Percentiles rank a stretch among this genome's conserved stretches.
Conservation (phyloP, 2,329 filamentous ascomycete genomes). For the Botrytis sinoallii region DNA sequence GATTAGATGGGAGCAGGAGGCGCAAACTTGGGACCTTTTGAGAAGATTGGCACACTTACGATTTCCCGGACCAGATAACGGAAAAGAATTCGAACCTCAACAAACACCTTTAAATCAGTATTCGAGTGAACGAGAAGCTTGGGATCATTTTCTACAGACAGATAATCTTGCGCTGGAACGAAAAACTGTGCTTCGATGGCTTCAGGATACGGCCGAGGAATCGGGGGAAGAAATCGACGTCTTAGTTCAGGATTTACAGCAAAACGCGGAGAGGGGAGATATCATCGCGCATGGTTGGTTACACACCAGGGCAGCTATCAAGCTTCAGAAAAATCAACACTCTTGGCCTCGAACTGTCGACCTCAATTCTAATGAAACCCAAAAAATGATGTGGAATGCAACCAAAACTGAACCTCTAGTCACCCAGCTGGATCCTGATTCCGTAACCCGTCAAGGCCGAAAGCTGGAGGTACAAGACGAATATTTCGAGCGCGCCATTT, state of each 20-base stretch:
- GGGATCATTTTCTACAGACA: conserved; percentile 69
- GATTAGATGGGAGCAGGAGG: conserved; percentile 73
- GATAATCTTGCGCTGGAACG: conserved; percentile 75
- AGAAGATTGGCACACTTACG: conserved; percentile 61
- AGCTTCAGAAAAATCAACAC: conserved; percentile 79
- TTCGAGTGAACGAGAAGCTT: conserved; percentile 60
- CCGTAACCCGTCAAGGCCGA: conserved; percentile 73
- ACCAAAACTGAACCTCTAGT: conserved; percentile 64
- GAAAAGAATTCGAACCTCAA: conserved; percentile 26
- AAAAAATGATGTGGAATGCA: conserved; percentile 54
- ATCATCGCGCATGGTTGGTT: conserved; percentile 88
- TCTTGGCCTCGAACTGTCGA: conserved; percentile 64
- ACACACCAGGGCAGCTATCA: conserved; percentile 85
- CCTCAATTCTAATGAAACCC: conserved; percentile 55
- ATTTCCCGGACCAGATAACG: conserved; percentile 45
- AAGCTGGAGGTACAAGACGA: conserved; percentile 78
- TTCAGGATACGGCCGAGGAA: conserved; percentile 71
- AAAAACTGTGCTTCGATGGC: conserved; percentile 77
- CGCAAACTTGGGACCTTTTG: conserved; percentile 87
- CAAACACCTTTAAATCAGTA: conserved; percentile 46
- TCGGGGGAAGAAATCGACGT: conserved; percentile 70
- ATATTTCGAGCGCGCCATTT: conserved; percentile 85
- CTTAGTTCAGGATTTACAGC: conserved; percentile 71
- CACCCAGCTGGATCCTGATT: conserved; percentile 90
- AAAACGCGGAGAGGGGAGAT: conserved; percentile 73